Evolutionary conservation across 1,284 basidiomycete species (phyloP).

Genomic region (Flammula alnicola): DNA sequence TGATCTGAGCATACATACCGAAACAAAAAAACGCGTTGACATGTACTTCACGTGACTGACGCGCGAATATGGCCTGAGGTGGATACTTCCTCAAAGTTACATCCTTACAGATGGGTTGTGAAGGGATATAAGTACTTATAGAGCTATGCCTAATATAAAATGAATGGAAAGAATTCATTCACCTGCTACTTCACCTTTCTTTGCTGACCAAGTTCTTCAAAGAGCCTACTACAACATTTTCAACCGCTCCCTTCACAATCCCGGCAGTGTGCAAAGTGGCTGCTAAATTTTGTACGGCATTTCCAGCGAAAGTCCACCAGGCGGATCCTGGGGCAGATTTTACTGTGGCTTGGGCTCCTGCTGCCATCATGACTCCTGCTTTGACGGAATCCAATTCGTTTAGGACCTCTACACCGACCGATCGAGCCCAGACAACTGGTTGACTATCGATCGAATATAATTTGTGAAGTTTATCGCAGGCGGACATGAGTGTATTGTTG

Average conservation of each 20-base stretch:
- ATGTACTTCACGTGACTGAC: background rate
- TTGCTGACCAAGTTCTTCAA: slow-evolving; percentile 16
- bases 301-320: slow-evolving; percentile 28
- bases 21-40: background rate
- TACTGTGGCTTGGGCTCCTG: slow-evolving; percentile 53
- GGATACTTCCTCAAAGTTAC: too few species aligned
- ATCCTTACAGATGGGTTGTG: too few species aligned
- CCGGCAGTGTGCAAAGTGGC: slow-evolving; percentile 21
- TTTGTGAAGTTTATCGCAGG: slow-evolving; percentile 88
- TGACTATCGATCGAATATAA: slow-evolving; percentile 72
- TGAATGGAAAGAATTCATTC: background rate
- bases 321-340: slow-evolving; percentile 6
- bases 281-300: slow-evolving; percentile 23
- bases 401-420: slow-evolving; percentile 86
- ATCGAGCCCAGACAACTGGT: slow-evolving; percentile 84
- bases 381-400: slow-evolving; percentile 89
- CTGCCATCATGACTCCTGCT: slow-evolving; percentile 80
- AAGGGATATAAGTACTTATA: too few species aligned
- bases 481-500: slow-evolving; percentile 86
- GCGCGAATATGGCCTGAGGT: background rate
- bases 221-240: slow-evolving; percentile 15
- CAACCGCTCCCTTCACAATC: slow-evolving; percentile 19
- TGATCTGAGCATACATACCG: too few species aligned
- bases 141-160: too few species aligned
- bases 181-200: background rate